Conservation (phyloP, 1,284 basidiomycete species). For the Peniophora sp. region DNA sequence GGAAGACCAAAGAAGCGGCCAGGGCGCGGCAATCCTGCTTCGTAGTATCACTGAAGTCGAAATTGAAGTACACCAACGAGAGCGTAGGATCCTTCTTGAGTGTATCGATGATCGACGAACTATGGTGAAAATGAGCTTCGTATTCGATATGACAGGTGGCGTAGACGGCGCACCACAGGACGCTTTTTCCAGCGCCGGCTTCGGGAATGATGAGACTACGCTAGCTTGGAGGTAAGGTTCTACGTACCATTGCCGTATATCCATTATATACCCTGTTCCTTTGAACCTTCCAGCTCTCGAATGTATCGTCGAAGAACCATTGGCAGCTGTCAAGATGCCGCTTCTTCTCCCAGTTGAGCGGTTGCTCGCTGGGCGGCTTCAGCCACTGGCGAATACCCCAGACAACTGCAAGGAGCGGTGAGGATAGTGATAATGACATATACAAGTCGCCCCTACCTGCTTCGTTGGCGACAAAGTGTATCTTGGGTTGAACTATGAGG, state of each 20-base stretch:
- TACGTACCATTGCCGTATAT: slow-evolving; percentile 3
- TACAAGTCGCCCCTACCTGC: no score
- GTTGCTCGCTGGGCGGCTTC: not conserved
- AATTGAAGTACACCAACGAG: not conserved
- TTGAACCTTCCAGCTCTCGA: slow-evolving; percentile 1
- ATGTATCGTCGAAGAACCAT: not conserved
- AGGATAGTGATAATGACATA: no score
- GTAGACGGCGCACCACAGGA: slow-evolving; percentile 1
- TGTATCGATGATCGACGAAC: not conserved
- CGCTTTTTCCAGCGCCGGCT: slow-evolving; percentile 5
- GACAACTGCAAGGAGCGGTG: no score
- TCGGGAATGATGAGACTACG: not conserved
- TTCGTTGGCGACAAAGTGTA: no score
- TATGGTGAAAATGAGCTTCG: not conserved
- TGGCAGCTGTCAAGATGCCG: no score
- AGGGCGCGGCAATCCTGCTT: not conserved
- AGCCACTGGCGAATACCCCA: no score
- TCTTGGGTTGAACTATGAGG: no score
- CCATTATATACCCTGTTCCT: not conserved
- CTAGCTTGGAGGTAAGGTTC: not conserved
- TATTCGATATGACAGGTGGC: not conserved
- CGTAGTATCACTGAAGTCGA: not conserved
- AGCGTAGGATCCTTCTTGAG: not conserved
- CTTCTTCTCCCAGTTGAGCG: no score
- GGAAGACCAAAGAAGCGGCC: not conserved